Percentiles rank a stretch among this genome's conserved stretches.
Conservation (phyloP, 106 monocot species). For the Posidonia australis region DNA sequence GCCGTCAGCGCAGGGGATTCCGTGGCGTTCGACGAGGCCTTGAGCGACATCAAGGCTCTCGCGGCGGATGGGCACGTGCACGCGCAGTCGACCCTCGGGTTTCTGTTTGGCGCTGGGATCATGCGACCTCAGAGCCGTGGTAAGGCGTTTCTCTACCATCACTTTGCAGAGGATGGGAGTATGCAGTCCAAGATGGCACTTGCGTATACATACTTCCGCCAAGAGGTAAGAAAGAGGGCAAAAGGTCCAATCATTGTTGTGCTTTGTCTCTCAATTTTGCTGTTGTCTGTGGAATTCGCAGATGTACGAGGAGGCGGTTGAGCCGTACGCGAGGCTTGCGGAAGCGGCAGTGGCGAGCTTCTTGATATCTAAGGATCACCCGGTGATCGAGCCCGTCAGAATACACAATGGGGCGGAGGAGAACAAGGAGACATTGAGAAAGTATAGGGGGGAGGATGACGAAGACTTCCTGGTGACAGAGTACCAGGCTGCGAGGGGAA, state of each 20-base stretch:
- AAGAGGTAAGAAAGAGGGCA: constrained; percentile 36
- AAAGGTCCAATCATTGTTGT: neutral
- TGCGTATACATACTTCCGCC: constrained; percentile 76
- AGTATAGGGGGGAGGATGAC: constrained; percentile 77
- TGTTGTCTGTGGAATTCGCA: constrained; percentile 7
- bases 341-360: constrained; percentile 91
- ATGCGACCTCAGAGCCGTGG: constrained; percentile 27
- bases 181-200: constrained; percentile 94
- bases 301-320: constrained; percentile 81
- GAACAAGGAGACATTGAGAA: constrained; percentile 69
- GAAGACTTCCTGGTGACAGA: constrained; percentile 91
- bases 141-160: constrained; percentile 61
- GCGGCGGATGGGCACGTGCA: constrained; percentile 48
- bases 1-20: constrained; percentile 50
- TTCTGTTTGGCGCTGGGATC: constrained; percentile 46
- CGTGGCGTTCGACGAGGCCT: constrained; percentile 17
- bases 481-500: constrained; percentile 78
- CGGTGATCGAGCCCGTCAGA: constrained; percentile 63
- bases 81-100: constrained; percentile 69
- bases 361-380: constrained; percentile 71
- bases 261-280: neutral
- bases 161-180: constrained; percentile 61
- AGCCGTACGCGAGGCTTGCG: constrained; percentile 70
- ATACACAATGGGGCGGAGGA: constrained; percentile 83
- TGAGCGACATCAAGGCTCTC: constrained; percentile 32